phyloP scores from a whole-genome alignment of 2,329 filamentous ascomycete species.

The Pseudogymnoascus pannorum region DNA sequence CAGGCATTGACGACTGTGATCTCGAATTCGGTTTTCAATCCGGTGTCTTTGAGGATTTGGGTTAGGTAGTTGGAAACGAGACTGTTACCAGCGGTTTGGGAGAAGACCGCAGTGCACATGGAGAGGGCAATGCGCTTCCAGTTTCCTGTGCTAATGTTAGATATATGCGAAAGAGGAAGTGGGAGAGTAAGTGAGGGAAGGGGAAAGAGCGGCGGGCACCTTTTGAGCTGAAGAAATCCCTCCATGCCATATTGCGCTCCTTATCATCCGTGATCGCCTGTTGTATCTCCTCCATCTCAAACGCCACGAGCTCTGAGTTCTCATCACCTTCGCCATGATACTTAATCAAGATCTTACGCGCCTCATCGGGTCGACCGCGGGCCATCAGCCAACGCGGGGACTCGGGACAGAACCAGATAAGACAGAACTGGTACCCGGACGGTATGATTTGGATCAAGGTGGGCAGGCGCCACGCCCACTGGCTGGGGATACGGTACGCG shows the following conservation, averaged over 20 bases:
- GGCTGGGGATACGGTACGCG: slow-evolving; percentile 21
- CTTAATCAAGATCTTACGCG: slow-evolving; percentile 44
- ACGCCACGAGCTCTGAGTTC: slow-evolving; percentile 35
- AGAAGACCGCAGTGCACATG: slow-evolving; percentile 35
- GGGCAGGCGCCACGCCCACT: slow-evolving; percentile 47
- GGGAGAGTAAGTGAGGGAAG: neutral
- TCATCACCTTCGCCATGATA: slow-evolving; percentile 44
- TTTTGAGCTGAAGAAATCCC: slow-evolving; percentile 9
- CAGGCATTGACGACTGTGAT: slow-evolving; percentile 37
- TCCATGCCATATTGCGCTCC: slow-evolving; percentile 10
- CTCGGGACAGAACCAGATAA: slow-evolving; percentile 43
- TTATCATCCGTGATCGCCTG: slow-evolving; percentile 28
- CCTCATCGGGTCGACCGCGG: slow-evolving; percentile 48
- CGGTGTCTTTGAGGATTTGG: slow-evolving; percentile 33
- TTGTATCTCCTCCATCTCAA: slow-evolving; percentile 41
- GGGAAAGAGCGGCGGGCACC: neutral
- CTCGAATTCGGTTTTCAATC: slow-evolving; percentile 32
- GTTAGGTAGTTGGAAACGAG: slow-evolving; percentile 38
- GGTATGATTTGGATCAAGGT: slow-evolving; percentile 44
- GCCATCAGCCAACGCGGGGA: slow-evolving; percentile 48
- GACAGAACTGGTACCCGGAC: slow-evolving; percentile 26
- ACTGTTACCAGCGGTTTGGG: slow-evolving; percentile 35
- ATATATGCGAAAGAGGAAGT: slow-evolving; percentile 27
- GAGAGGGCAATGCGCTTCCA: slow-evolving; percentile 35
- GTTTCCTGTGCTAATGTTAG: slow-evolving; percentile 25